Evolutionary conservation across 139 green algal species (phyloP), one percentile per base, ranked within the genome.

Genomic region (Gonium pectorale): DNA sequence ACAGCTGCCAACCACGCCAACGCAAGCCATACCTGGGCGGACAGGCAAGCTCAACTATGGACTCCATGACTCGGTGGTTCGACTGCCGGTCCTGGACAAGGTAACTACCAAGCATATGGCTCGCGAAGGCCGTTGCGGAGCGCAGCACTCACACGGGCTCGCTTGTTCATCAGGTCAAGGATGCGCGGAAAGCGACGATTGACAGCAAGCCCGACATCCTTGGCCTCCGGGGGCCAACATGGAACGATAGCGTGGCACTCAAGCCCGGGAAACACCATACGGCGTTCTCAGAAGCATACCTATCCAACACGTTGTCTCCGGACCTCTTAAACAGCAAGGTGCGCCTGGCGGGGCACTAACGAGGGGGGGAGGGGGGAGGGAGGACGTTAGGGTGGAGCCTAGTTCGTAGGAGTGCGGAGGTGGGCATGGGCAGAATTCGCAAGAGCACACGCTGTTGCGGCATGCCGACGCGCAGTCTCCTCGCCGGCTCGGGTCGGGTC

Each of bases 141-240:
- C 24, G 8, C 35, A n/a, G n/a, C n/a, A n/a, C n/a, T n/a, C n/a
- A n/a, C n/a, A n/a, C n/a, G n/a, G n/a, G n/a, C n/a, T n/a, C n/a
- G n/a, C n/a, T n/a, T n/a, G n/a, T n/a, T n/a, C n/a, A n/a, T 7
- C 46, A 85, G 79, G 79, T 85, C 8, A 85, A 85, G 21, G 64
- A 78, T 27, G 79, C 79, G 15, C 29, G 24, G 13, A 67, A 67
- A 27, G 79, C 46, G 5, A 85, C 79, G 1, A 67, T 85, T 8
- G 79, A 75, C 17, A 68, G 64, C 35, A 85, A 85, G 27, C 79
- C 79, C 2, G 64, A 85, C 67, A 72, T 85, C n/a, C 64, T 85
- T 5, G 79, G 64, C 13, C 17, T 84, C 3, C 62, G 78, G 21
- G 79, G 64, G 15, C 79, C 79, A 0, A 2, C 31, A 4, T 85